Conservation (phyloP, 352 stramenopile genomes). For the Phytophthora macrochlamydospora region DNA sequence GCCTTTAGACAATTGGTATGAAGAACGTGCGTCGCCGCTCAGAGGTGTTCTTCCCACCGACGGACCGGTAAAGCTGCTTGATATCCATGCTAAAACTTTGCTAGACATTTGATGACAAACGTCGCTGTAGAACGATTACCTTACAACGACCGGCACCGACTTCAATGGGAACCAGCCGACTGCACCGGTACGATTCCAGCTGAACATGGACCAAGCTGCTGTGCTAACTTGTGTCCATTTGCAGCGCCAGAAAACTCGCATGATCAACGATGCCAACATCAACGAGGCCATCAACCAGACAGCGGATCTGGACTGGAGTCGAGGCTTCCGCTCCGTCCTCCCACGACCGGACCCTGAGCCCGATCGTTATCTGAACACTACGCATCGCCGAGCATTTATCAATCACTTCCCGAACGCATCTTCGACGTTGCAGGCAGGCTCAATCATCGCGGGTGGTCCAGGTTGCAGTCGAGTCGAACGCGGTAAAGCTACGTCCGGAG, state of each 20-base stretch:
- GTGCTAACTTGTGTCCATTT: conserved; percentile 2
- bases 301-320: conserved; percentile 32
- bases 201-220: background rate
- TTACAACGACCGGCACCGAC: conserved; percentile 58
- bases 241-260: conserved; percentile 48
- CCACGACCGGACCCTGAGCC: conserved; percentile 55
- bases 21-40: conserved; percentile 66
- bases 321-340: conserved; percentile 60
- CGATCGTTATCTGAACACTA: conserved; percentile 72
- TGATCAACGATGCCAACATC: conserved; percentile 70
- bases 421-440: conserved; percentile 17
- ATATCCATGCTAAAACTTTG: background rate
- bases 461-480: conserved; percentile 52
- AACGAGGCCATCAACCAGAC: conserved; percentile 61
- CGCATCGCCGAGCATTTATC: conserved; percentile 58
- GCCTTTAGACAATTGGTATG: conserved; percentile 82
- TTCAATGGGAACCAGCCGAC: conserved; percentile 46
- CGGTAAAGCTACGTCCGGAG: conserved; percentile 66
- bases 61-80: conserved; percentile 40
- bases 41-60: conserved; percentile 74
- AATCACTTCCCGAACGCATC: conserved; percentile 43
- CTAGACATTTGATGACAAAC: background rate
- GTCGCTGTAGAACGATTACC: conserved; percentile 60
- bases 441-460: conserved; percentile 50
- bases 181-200: conserved; percentile 30